These are phyloP conservation scores for Fusarium sp. DNA, from an alignment of 2,329 filamentous ascomycete species.

Conservation along the genomic window DNA sequence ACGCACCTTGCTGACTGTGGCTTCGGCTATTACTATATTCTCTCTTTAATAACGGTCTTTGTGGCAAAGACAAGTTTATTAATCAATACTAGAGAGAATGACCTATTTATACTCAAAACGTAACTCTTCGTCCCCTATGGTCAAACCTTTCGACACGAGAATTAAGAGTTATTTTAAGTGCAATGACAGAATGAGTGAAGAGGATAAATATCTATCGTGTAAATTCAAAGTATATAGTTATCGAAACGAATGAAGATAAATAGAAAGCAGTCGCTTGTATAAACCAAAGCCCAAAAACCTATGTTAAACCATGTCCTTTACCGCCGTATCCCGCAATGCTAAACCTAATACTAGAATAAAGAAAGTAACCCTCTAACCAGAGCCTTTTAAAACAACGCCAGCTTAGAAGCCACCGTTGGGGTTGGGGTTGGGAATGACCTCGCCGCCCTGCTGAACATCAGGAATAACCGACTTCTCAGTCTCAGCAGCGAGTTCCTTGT, in stretches of 20 bases:
- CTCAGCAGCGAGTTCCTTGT: conserved; percentile 56
- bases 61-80: too few species aligned
- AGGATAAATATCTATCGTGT: not conserved
- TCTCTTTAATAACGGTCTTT: too few species aligned
- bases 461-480: conserved; percentile 54
- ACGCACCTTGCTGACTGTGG: too few species aligned
- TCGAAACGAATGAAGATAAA: conserved; percentile 22
- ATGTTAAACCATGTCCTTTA: not conserved
- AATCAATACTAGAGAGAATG: too few species aligned
- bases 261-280: conserved; percentile 16
- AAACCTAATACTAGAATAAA: conserved; percentile 4
- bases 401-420: conserved; percentile 57
- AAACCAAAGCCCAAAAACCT: not conserved
- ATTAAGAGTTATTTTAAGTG: too few species aligned
- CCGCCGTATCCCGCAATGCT: not conserved
- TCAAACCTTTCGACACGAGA: too few species aligned
- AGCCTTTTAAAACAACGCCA: not conserved
- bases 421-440: conserved; percentile 60
- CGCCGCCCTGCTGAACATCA: conserved; percentile 54
- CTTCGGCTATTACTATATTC: not conserved
- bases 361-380: conserved; percentile 3
- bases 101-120: too few species aligned
- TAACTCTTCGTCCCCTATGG: too few species aligned
- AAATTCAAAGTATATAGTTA: conserved; percentile 9
- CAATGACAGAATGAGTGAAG: not conserved